Evolutionary conservation across 2,329 filamentous ascomycete species (phyloP).

Genomic region (Didymella lethalis): DNA sequence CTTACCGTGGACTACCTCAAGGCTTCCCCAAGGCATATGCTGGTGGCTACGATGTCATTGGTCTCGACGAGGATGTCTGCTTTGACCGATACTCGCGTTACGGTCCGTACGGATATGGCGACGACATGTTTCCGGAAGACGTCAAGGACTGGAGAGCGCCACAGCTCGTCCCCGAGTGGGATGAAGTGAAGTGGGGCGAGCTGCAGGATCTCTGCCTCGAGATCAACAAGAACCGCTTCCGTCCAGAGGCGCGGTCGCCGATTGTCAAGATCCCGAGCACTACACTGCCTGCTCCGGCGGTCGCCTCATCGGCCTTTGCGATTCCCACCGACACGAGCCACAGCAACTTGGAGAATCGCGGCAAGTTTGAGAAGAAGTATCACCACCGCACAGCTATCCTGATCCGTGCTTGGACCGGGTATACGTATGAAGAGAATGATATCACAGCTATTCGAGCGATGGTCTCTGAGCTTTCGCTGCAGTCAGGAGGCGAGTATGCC

Average conservation of each 20-base stretch:
- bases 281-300: conserved; percentile 35
- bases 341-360: conserved; percentile 39
- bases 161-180: conserved; percentile 62
- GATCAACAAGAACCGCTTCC: conserved; percentile 71
- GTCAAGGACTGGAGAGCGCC: conserved; percentile 53
- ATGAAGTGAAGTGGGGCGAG: conserved; percentile 72
- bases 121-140: conserved; percentile 60
- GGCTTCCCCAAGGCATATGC: conserved; percentile 48
- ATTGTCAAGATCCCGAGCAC: conserved; percentile 42
- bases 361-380: conserved; percentile 42
- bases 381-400: conserved; percentile 56
- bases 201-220: conserved; percentile 72
- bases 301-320: conserved; percentile 42
- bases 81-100: conserved; percentile 66
- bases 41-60: conserved; percentile 51
- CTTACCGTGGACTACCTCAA: conserved; percentile 65
- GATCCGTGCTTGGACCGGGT: conserved; percentile 58
- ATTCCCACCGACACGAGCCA: conserved; percentile 38
- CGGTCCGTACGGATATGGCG: conserved; percentile 65
- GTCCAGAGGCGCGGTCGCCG: conserved; percentile 51
- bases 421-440: conserved; percentile 58
- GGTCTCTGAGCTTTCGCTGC: conserved; percentile 56
- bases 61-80: conserved; percentile 63
- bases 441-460: conserved; percentile 56
- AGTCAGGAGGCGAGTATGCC: conserved; percentile 58